Conservation (phyloP, 2,329 filamentous ascomycete species). For the Tolypocladium endophyticum region DNA sequence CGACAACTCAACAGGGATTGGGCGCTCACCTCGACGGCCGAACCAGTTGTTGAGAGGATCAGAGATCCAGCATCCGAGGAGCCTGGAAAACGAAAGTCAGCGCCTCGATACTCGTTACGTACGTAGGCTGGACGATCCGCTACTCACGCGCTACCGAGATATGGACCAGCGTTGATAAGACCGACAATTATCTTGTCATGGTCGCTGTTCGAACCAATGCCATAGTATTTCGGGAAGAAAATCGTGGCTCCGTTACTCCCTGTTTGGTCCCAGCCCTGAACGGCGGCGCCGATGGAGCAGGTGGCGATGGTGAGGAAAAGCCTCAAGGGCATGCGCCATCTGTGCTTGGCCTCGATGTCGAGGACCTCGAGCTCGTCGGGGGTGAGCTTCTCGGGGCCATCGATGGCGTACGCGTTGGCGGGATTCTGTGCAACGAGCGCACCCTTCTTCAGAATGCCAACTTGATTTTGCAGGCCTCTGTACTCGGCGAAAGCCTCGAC, state of each 20-base stretch:
- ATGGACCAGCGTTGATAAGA: slow-evolving; percentile 49
- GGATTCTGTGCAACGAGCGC: slow-evolving; percentile 48
- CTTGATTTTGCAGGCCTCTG: slow-evolving; percentile 48
- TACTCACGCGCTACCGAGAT: slow-evolving; percentile 32
- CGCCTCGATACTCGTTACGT: neutral
- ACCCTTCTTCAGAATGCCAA: slow-evolving; percentile 47
- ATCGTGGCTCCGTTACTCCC: slow-evolving; percentile 52
- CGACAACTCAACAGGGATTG: slow-evolving; percentile 1
- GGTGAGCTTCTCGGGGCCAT: slow-evolving; percentile 42
- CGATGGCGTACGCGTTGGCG: slow-evolving; percentile 40
- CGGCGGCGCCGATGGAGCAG: slow-evolving; percentile 57
- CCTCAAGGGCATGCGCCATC: slow-evolving; percentile 51
- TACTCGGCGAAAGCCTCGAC: slow-evolving; percentile 49
- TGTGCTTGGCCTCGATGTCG: slow-evolving; percentile 50
- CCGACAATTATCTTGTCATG: slow-evolving; percentile 43
- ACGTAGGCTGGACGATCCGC: slow-evolving; percentile 10
- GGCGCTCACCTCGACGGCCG: slow-evolving; percentile 27
- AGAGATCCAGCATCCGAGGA: slow-evolving; percentile 51
- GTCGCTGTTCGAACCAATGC: slow-evolving; percentile 19
- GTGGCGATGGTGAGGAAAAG: slow-evolving; percentile 57
- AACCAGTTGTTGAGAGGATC: slow-evolving; percentile 45
- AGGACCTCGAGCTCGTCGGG: slow-evolving; percentile 48
- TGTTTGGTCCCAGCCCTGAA: slow-evolving; percentile 58
- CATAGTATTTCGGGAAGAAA: slow-evolving; percentile 41
- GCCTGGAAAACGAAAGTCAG: slow-evolving; percentile 8